phyloP scores from a whole-genome alignment of 768 basidiomycete genomes.

The Lactifluus hygrophoroides region DNA sequence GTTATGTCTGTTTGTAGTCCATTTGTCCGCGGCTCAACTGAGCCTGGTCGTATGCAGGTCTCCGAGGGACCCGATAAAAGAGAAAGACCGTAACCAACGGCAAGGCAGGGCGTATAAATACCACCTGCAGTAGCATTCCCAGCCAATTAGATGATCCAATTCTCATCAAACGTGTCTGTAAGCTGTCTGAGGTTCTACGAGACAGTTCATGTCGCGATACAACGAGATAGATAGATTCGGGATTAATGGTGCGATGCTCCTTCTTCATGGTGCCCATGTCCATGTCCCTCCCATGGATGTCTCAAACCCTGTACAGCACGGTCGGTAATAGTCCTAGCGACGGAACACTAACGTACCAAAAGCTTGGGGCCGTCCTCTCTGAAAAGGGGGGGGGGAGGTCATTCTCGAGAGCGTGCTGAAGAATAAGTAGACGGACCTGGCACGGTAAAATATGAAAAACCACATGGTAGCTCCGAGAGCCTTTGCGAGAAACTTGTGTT shows the following conservation, averaged over 20 bases:
- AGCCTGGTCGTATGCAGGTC: too few relatives aligned
- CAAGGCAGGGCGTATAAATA: too few relatives aligned
- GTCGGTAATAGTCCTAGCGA: background rate
- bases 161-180: too few relatives aligned
- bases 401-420: background rate
- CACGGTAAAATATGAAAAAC: slow-evolving; percentile 98
- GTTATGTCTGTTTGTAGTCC: too few relatives aligned
- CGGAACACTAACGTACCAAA: slow-evolving; percentile 23
- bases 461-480: slow-evolving; percentile 90
- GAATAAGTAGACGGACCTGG: slow-evolving; percentile 50
- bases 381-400: slow-evolving; percentile 19
- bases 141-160: too few relatives aligned
- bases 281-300: slow-evolving; percentile 61
- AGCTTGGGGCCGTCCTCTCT: slow-evolving; percentile 33
- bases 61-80: too few relatives aligned
- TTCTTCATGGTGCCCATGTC: slow-evolving; percentile 35
- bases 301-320: slow-evolving; percentile 26
- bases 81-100: too few relatives aligned
- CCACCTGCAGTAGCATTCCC: too few relatives aligned
- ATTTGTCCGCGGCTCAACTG: too few relatives aligned
- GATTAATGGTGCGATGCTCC: slow-evolving; percentile 34
- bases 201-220: too few relatives aligned
- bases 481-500: slow-evolving; percentile 73
- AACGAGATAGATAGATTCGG: background rate
- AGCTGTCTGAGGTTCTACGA: too few relatives aligned